phyloP scores from a whole-genome alignment of 2,329 filamentous ascomycete species.

The Trichophyton mentagrophytes region DNA sequence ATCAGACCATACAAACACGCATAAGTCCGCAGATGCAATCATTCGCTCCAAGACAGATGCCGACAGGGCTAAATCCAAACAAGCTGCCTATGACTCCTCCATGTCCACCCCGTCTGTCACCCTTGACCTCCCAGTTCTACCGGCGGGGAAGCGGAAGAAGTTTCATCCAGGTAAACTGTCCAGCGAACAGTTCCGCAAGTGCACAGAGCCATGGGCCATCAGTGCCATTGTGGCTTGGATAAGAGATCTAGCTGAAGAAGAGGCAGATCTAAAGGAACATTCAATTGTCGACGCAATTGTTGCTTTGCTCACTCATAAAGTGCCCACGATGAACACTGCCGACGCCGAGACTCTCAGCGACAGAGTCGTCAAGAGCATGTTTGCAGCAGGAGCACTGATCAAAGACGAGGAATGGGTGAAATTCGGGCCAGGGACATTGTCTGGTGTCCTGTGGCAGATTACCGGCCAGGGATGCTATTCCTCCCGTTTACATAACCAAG shows the following conservation, averaged over 20 bases:
- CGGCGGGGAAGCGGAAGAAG: conserved; percentile 63
- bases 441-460: conserved; percentile 84
- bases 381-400: conserved; percentile 61
- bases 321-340: conserved; percentile 95
- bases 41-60: conserved; percentile 90
- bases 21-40: conserved; percentile 59
- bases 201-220: conserved; percentile 81
- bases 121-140: conserved; percentile 74
- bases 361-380: conserved; percentile 67
- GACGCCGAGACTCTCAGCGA: conserved; percentile 81
- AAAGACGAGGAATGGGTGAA: conserved; percentile 97
- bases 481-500: conserved; percentile 60
- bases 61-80: conserved; percentile 46
- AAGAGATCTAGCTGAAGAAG: conserved; percentile 77
- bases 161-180: conserved; percentile 79
- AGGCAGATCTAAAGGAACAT: conserved; percentile 72
- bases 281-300: conserved; percentile 79
- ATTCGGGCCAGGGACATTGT: conserved; percentile 66
- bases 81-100: conserved; percentile 22
- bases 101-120: conserved; percentile 38
- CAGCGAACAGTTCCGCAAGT: conserved; percentile 68
- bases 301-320: conserved; percentile 81
- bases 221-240: conserved; percentile 82
- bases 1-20: conserved; percentile 67
- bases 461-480: conserved; percentile 88